Percentiles rank a stretch among this genome's conserved stretches.
Evolutionary conservation across 148 eudicot genomes (phyloP).

Genomic region (Polygonum maritimum): DNA sequence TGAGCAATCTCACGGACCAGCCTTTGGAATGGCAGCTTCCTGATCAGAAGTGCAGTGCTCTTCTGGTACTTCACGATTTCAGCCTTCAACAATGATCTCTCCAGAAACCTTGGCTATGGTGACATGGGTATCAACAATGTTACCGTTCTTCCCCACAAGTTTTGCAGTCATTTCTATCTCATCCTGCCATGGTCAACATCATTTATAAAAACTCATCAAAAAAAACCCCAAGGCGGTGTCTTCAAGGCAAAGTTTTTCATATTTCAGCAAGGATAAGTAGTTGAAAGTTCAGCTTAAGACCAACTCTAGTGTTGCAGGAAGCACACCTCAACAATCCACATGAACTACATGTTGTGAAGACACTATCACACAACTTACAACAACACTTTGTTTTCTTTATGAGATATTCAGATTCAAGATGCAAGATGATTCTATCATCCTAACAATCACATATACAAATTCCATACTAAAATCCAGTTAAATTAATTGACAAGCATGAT

Average conservation of each 20-base stretch:
- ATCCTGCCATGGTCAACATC: neutral
- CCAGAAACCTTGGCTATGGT: neutral
- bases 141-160: slow-evolving; percentile 1
- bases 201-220: neutral
- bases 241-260: too few relatives aligned
- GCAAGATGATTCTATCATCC: neutral
- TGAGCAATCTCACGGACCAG: too few relatives aligned
- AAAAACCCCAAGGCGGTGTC: too few relatives aligned
- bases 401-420: too few relatives aligned
- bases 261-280: too few relatives aligned
- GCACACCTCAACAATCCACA: too few relatives aligned
- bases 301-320: too few relatives aligned
- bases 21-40: too few relatives aligned
- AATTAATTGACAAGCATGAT: neutral
- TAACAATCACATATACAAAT: neutral
- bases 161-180: slow-evolving; percentile 5
- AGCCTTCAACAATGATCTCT: slow-evolving; percentile 7
- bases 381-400: too few relatives aligned
- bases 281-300: too few relatives aligned
- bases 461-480: neutral
- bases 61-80: too few relatives aligned
- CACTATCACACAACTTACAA: neutral
- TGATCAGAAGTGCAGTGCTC: too few relatives aligned
- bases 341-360: neutral
- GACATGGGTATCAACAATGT: neutral